Evolutionary conservation across 495 filamentous ascomycete species (phyloP), one percentile per base, ranked within the genome.

Genomic region (Bathelium albidoporum): DNA sequence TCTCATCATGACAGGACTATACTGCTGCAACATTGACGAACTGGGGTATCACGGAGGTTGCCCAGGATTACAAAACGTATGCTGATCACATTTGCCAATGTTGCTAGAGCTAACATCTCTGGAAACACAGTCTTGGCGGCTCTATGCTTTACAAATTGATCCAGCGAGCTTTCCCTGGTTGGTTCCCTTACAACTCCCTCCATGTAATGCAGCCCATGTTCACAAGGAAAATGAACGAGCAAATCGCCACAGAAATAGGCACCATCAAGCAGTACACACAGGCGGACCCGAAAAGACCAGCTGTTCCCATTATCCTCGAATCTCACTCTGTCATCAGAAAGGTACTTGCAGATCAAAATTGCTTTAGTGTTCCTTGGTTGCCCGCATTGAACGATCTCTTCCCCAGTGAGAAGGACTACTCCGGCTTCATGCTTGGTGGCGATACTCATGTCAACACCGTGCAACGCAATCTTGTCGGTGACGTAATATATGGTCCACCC

Each of bases 101-200:
- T 28, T 29, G 45, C 18, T n/a, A 55, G 5, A 11, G n/a, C 49
- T 55, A 55, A 55, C 5, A 55, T 55, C n/a, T 55, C 11, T 55
- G 49, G 5, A 24, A 5, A n/a, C 28, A 18, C 18, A 55, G 49
- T 24, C 31, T 69, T 16, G 67, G 65, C 12, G 65, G 68, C 12
- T 72, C 64, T 14, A 62, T 71, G 18, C 70, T 71, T 36, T 63
- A 73, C 49, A 66, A 67, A 11, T 53, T 73, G 39, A 58, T 71
- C 32, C 71, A 74, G 39, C 67, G 72, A 0, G 67, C 69, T 7
- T 65, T 74, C 4, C 72, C 72, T 2, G 68, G 60, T 1, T 73
- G 66, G 66, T 73, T 71, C 62, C 67, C 68, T 0, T 73, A 71
- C 43, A 68, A 74, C 60, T 72, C 71, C 2, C 53, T 74, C 39